These are phyloP conservation scores for Claviceps purpurea DNA, from an alignment of 2,329 filamentous ascomycete genomes.

Conservation along the genomic window DNA sequence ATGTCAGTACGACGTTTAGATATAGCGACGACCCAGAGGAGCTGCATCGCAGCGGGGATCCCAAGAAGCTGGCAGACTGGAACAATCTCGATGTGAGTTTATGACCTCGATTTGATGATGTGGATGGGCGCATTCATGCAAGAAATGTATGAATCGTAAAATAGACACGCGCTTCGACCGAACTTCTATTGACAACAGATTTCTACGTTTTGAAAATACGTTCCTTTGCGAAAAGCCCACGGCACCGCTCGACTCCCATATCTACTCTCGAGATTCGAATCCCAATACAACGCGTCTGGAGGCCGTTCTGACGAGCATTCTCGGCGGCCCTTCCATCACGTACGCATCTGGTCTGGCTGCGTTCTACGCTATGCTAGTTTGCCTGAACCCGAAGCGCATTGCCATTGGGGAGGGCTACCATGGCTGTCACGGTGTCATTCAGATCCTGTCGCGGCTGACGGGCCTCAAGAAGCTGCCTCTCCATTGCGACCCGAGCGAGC, in stretches of 20 bases:
- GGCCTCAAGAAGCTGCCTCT: constrained; percentile 61
- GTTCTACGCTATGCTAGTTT: constrained; percentile 78
- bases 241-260: constrained; percentile 46
- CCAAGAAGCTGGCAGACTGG: constrained; percentile 34
- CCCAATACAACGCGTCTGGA: constrained; percentile 81
- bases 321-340: constrained; percentile 56
- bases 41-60: constrained; percentile 27
- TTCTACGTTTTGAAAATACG: no score
- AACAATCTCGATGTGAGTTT: constrained; percentile 41
- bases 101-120: no score
- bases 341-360: constrained; percentile 80
- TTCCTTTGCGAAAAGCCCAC: constrained; percentile 15
- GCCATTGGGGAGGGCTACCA: constrained; percentile 83
- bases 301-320: constrained; percentile 59
- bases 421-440: constrained; percentile 78
- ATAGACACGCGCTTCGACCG: no score
- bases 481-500: constrained; percentile 48
- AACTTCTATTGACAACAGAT: no score
- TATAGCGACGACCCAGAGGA: constrained; percentile 59
- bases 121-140: no score
- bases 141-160: no score
- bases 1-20: constrained; percentile 83
- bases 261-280: constrained; percentile 72
- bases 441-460: constrained; percentile 59
- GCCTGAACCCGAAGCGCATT: constrained; percentile 68